Evolutionary conservation across 23 red algal genomes (phyloP), one percentile per base, ranked within the genome.

Genomic region (Gracilaria gracilis): DNA sequence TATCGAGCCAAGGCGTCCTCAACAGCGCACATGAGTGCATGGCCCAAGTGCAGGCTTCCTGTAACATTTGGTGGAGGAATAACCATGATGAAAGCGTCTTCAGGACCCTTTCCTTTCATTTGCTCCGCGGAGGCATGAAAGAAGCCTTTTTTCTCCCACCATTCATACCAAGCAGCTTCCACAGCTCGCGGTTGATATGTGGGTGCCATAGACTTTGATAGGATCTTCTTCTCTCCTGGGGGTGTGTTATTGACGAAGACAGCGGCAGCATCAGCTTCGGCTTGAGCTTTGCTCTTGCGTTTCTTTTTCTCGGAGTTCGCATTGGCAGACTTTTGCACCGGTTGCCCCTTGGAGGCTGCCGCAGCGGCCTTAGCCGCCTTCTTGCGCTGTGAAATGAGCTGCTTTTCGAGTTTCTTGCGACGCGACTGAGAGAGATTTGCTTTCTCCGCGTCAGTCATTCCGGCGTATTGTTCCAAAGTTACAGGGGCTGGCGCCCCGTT

Each of bases 51-150:
- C 88, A 99, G 65, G 38, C 94, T 92, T 16, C 97, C 97, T 47
- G 97, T 99, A 4, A 99, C 97, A 67, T 99, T 99, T 9, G 97
- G 97, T 16, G 97, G 97, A 9, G 97, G 97, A 53, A 99, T 99
- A 13, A 99, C 97, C 94, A 99, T 99, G 7, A 96, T 76, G 81
- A 99, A 99, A 11, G 73, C 81, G 25, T 93, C 83, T 16, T 94
- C 86, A 27, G 67, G 59, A 21, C 57, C 23, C 46, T 82, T 85
- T 34, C 46, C 71, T 61, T 80, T 67, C 65, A 78, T 78, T 58
- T 80, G 80, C 48, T 91, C 67, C 4, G 71, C 88, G 32, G 57
- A 61, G 21, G 83, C 97, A 40, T 86, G 71, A 61, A 96, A 99
- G 79, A 85, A 99, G 28, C 93, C 86, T 55, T 95, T 61, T 61